Evolutionary conservation across 176 grass and related monocot genomes (phyloP).

Genomic region (Cenchrus americanus): DNA sequence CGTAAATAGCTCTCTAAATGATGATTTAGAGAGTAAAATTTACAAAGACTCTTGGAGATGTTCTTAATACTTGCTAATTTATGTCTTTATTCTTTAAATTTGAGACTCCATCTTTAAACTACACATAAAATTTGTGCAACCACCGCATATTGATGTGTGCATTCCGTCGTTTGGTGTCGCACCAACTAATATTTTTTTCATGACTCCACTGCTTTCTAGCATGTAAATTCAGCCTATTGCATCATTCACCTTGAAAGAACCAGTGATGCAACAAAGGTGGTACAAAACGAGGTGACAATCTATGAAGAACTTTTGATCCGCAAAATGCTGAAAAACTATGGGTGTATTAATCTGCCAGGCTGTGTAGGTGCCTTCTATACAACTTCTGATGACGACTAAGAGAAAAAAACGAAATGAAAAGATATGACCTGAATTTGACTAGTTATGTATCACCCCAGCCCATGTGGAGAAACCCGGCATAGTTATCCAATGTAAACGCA

Average conservation of each 20-base stretch:
- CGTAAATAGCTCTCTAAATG: too few relatives aligned
- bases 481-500: not conserved
- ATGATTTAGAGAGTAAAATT: too few relatives aligned
- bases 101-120: too few relatives aligned
- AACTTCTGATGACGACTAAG: not conserved
- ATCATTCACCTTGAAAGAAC: not conserved
- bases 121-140: too few relatives aligned
- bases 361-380: slow-evolving; percentile 19
- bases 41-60: too few relatives aligned
- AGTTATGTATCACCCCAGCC: not conserved
- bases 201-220: too few relatives aligned
- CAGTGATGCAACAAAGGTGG: not conserved
- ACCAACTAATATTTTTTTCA: too few relatives aligned
- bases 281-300: not conserved
- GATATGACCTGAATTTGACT: not conserved
- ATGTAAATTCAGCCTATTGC: not conserved
- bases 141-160: too few relatives aligned
- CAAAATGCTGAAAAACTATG: not conserved
- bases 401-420: slow-evolving; percentile 28
- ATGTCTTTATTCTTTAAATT: too few relatives aligned
- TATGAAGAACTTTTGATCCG: not conserved
- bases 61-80: too few relatives aligned
- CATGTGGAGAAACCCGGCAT: not conserved
- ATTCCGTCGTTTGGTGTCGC: too few relatives aligned
- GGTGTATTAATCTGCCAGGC: slow-evolving; percentile 12